phyloP scores from a whole-genome alignment of 2,329 filamentous ascomycete genomes.

The Penicillium sp. region DNA sequence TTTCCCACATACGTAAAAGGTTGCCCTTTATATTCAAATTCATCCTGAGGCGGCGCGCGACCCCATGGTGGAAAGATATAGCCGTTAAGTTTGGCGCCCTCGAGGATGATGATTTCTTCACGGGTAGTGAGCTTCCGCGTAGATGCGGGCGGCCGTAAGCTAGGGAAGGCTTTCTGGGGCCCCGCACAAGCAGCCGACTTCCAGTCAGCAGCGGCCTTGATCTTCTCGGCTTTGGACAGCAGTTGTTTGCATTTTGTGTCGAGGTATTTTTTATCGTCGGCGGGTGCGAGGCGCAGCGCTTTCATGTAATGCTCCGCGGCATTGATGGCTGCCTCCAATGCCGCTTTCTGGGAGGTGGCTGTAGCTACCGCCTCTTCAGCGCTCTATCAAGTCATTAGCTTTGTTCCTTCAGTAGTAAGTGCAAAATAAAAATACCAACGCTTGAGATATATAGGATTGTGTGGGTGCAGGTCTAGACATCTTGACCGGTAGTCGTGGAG shows the following conservation, averaged over 20 bases:
- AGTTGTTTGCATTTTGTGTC: slow-evolving; percentile 67
- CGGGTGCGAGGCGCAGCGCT: slow-evolving; percentile 62
- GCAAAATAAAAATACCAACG: slow-evolving; percentile 28
- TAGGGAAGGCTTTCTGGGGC: slow-evolving; percentile 27
- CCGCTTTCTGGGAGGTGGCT: slow-evolving; percentile 58
- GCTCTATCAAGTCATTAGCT: slow-evolving; percentile 45
- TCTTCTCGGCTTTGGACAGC: slow-evolving; percentile 68
- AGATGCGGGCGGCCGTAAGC: slow-evolving; percentile 50
- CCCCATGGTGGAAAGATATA: slow-evolving; percentile 84
- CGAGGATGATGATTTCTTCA: slow-evolving; percentile 74
- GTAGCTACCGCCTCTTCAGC: slow-evolving; percentile 53
- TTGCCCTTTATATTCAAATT: slow-evolving; percentile 58
- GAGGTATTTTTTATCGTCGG: slow-evolving; percentile 63
- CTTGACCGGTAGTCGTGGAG: slow-evolving; percentile 7
- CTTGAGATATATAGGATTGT: slow-evolving; percentile 30
- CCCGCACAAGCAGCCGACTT: slow-evolving; percentile 21
- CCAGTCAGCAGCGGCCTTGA: slow-evolving; percentile 57
- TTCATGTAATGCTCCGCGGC: slow-evolving; percentile 81
- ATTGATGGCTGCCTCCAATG: slow-evolving; percentile 70
- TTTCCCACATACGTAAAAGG: slow-evolving; percentile 60
- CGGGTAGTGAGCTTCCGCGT: slow-evolving; percentile 62
- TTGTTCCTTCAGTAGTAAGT: neutral
- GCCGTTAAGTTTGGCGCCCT: slow-evolving; percentile 76
- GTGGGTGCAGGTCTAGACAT: slow-evolving; percentile 32
- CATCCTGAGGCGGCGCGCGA: slow-evolving; percentile 55